Conservation (phyloP, 805 yeast species). For the Maudiozyma turicensis region DNA sequence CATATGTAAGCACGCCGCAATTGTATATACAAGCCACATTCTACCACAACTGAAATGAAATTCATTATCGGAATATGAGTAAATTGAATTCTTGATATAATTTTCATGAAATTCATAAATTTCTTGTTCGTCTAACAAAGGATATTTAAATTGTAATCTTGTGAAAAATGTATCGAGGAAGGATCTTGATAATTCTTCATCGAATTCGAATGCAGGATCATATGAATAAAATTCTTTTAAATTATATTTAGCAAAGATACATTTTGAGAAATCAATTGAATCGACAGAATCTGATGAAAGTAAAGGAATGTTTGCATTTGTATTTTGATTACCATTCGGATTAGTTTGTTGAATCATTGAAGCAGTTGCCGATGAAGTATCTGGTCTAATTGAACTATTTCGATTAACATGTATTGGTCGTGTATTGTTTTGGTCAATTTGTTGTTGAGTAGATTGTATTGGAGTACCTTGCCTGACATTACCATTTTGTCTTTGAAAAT, state of each 20-base stretch:
- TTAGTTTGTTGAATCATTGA: neutral
- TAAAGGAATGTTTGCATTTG: conserved; percentile 9
- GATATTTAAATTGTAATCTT: conserved; percentile 47
- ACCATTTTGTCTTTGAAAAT: neutral
- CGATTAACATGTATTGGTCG: neutral
- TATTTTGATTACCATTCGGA: too few species aligned
- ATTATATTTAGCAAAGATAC: conserved; percentile 37
- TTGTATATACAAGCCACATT: conserved; percentile 45
- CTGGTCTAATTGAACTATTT: neutral
- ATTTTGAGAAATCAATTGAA: conserved; percentile 32
- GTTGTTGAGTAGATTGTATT: neutral
- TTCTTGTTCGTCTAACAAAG: conserved; percentile 43
- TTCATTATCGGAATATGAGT: conserved; percentile 27
- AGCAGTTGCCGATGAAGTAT: neutral
- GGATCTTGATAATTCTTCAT: conserved; percentile 39
- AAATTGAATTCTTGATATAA: conserved; percentile 35
- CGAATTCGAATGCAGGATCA: conserved; percentile 46
- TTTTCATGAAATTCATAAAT: conserved; percentile 41
- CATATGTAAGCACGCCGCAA: conserved; percentile 42
- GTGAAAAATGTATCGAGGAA: conserved; percentile 47
- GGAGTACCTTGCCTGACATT: neutral
- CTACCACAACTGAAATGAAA: conserved; percentile 47
- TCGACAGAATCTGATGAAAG: conserved; percentile 27
- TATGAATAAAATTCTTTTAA: conserved; percentile 35
- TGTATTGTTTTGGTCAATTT: neutral